Evolutionary conservation across 257 asterid species (phyloP).

Genomic region (Gentiana straminea): DNA sequence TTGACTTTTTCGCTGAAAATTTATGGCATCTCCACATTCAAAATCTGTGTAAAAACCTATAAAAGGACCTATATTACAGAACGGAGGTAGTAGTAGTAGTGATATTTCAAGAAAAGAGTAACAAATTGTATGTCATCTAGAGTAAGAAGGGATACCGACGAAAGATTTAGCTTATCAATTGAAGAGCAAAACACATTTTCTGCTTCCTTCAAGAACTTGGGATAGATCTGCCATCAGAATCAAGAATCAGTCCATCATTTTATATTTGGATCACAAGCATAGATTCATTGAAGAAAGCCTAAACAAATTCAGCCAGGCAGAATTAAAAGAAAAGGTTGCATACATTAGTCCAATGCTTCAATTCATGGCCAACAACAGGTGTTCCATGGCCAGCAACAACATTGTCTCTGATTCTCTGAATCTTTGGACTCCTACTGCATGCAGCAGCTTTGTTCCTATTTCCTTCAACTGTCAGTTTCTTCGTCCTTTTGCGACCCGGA

Average conservation of each 20-base stretch:
- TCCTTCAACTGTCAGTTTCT: slow-evolving; percentile 26
- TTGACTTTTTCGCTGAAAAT: no score
- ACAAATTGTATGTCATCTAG: slow-evolving; percentile 3
- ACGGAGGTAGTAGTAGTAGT: slow-evolving; percentile 4
- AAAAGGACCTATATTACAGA: slow-evolving; percentile 7
- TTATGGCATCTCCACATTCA: no score
- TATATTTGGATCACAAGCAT: background rate
- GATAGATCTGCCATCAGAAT: slow-evolving; percentile 51
- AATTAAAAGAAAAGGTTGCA: slow-evolving; percentile 21
- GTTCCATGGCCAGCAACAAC: slow-evolving; percentile 19
- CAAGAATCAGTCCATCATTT: slow-evolving; percentile 16
- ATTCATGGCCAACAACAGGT: slow-evolving; percentile 23
- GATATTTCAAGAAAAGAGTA: background rate
- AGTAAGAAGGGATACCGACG: slow-evolving; percentile 9
- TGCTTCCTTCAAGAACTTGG: slow-evolving; percentile 42
- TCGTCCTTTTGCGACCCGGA: slow-evolving; percentile 47
- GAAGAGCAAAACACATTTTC: slow-evolving; percentile 29
- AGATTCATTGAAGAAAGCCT: no score
- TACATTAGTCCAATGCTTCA: slow-evolving; percentile 58
- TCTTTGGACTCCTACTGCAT: slow-evolving; percentile 47
- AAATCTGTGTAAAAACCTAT: slow-evolving; percentile 6
- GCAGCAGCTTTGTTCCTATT: slow-evolving; percentile 22
- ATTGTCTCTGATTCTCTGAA: slow-evolving; percentile 35
- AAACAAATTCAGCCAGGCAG: background rate
- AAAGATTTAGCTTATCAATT: slow-evolving; percentile 8